Evolutionary conservation across 23 red algal genomes (phyloP).

Genomic region (Gracilariopsis chorda): DNA sequence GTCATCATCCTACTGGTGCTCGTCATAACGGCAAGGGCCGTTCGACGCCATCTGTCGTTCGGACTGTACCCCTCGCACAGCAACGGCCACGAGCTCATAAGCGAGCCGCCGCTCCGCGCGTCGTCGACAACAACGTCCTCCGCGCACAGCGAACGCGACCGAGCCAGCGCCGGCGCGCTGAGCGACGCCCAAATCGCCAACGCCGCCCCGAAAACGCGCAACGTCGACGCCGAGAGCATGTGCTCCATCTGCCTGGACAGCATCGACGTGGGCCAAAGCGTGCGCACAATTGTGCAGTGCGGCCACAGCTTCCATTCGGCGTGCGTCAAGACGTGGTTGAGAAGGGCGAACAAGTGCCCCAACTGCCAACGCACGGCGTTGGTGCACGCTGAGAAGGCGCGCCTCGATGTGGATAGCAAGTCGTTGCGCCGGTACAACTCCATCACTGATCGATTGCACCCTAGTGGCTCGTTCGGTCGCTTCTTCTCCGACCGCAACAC

Average conservation of each 20-base stretch:
- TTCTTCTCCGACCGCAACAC: no score
- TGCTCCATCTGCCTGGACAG: not conserved
- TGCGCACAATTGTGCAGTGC: not conserved
- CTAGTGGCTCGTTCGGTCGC: not conserved
- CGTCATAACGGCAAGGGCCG: not conserved
- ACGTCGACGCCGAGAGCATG: not conserved
- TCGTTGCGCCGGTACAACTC: no score
- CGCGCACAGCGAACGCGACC: no score
- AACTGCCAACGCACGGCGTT: not conserved
- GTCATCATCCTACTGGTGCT: not conserved
- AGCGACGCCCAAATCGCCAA: not conserved
- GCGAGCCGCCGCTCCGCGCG: not conserved
- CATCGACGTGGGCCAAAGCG: not conserved
- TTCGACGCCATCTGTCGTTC: not conserved
- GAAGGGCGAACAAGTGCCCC: not conserved
- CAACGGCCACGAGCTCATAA: not conserved
- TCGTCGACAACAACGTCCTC: no score
- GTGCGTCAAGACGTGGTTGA: not conserved
- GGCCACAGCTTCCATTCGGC: conserved; percentile 3
- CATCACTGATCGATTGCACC: not conserved
- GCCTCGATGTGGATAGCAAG: not conserved
- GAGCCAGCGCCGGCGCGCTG: not conserved
- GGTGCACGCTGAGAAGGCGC: not conserved
- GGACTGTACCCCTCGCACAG: not conserved
- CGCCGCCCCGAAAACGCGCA: not conserved